phyloP scores from a whole-genome alignment of 2,329 filamentous ascomycete genomes.

The Myriosclerotinia duriaeana region DNA sequence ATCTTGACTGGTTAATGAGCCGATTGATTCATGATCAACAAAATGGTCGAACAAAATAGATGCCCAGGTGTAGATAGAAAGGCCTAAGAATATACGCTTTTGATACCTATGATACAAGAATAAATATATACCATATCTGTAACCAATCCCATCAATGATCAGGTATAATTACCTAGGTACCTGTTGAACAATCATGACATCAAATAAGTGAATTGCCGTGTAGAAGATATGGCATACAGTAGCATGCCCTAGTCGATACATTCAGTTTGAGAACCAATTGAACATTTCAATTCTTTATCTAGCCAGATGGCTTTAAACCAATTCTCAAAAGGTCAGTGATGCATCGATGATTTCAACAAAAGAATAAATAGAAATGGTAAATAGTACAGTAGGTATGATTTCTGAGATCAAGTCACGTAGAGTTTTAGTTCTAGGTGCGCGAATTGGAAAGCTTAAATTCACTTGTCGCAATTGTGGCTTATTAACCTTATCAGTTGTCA shows the following conservation, averaged over 20 bases:
- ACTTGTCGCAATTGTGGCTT: not conserved
- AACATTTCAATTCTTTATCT: not conserved
- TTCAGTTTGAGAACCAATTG: too few relatives aligned
- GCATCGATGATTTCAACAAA: not conserved
- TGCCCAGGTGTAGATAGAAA: not conserved
- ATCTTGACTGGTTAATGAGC: not conserved
- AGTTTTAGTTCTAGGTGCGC: not conserved
- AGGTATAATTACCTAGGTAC: too few relatives aligned
- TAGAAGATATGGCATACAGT: too few relatives aligned
- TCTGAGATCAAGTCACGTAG: too few relatives aligned
- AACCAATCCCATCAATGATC: too few relatives aligned
- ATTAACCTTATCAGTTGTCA: slow-evolving; percentile 15
- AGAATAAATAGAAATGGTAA: not conserved
- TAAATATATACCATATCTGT: too few relatives aligned
- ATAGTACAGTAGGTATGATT: not conserved
- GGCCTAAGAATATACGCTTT: not conserved
- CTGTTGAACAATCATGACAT: too few relatives aligned
- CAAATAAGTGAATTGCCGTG: too few relatives aligned
- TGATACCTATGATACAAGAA: not conserved
- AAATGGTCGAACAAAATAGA: not conserved
- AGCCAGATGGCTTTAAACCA: not conserved
- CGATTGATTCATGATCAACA: not conserved
- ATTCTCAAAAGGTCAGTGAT: not conserved
- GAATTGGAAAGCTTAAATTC: not conserved
- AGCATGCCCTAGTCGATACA: too few relatives aligned